These are phyloP conservation scores for Naganishia randhawae DNA, from an alignment of 768 basidiomycete species.

Conservation along the genomic window DNA sequence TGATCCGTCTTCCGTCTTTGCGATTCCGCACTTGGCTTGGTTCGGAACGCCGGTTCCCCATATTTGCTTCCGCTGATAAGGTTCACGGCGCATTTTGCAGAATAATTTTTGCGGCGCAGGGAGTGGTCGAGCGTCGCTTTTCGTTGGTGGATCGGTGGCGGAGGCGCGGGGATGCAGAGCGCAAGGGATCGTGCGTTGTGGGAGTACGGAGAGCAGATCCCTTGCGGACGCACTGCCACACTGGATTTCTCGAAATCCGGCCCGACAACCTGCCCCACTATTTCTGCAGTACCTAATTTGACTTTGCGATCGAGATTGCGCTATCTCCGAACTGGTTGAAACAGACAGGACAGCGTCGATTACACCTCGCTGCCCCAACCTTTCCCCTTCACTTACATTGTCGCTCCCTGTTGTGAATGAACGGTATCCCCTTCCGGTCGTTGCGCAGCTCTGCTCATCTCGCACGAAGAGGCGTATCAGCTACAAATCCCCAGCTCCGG, in stretches of 20 bases:
- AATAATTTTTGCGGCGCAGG: background rate
- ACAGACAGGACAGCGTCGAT: background rate
- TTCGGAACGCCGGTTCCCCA: background rate
- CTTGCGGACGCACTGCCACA: too few relatives aligned
- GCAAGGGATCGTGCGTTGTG: background rate
- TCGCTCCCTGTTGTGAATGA: slow-evolving; percentile 4
- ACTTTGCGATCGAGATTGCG: slow-evolving; percentile 18
- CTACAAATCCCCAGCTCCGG: background rate
- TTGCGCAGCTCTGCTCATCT: slow-evolving; percentile 12
- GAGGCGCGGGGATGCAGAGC: background rate
- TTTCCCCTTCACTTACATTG: background rate
- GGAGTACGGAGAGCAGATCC: too few relatives aligned
- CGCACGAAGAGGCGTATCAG: background rate
- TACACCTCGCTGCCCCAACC: background rate
- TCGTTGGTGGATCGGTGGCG: background rate
- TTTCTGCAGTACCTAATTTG: background rate
- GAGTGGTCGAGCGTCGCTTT: background rate
- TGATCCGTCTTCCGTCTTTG: too few relatives aligned
- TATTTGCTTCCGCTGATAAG: slow-evolving; percentile 23
- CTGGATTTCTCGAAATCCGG: too few relatives aligned
- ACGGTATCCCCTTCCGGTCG: slow-evolving; percentile 8
- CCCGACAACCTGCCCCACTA: background rate
- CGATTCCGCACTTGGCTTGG: too few relatives aligned
- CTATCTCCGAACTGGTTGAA: slow-evolving; percentile 6
- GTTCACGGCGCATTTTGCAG: background rate